Percentiles rank a stretch among this genome's conserved stretches.
phyloP scores from a whole-genome alignment of 2,329 filamentous ascomycete genomes.

The Calonectria leucothoes region DNA sequence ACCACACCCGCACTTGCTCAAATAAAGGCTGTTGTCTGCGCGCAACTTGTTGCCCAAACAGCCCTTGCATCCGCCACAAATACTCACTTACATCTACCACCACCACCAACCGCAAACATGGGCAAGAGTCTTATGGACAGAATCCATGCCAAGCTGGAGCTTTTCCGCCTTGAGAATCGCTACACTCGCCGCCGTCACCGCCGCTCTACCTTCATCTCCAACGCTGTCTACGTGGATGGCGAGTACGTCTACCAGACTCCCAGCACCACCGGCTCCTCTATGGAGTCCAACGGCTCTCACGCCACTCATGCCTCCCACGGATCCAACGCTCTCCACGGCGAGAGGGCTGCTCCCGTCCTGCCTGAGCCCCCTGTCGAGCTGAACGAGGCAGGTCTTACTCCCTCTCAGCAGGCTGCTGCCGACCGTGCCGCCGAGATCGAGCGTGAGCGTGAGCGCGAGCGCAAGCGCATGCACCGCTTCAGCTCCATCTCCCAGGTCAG shows the following conservation, averaged over 20 bases:
- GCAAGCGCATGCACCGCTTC: constrained; percentile 66
- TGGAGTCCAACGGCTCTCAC: constrained; percentile 49
- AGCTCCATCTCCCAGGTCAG: constrained; percentile 62
- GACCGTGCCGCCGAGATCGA: neutral
- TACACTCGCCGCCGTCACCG: constrained; percentile 91
- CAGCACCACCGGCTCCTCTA: constrained; percentile 67
- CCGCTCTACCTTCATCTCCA: constrained; percentile 88
- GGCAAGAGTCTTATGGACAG: constrained; percentile 66
- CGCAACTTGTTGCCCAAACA: constrained; percentile 22
- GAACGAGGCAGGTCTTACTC: constrained; percentile 33
- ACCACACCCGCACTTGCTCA: constrained; percentile 7
- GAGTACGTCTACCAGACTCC: constrained; percentile 88
- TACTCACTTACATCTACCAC: neutral
- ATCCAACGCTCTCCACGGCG: constrained; percentile 52
- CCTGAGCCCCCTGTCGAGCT: constrained; percentile 38
- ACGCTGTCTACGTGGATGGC: constrained; percentile 92
- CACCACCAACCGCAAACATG: constrained; percentile 49
- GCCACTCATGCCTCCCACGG: neutral
- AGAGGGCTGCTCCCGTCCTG: constrained; percentile 39
- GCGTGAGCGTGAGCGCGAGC: constrained; percentile 42
- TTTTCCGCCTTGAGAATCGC: constrained; percentile 94
- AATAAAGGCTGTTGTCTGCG: constrained; percentile 29
- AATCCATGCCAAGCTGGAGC: constrained; percentile 80
- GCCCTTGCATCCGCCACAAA: constrained; percentile 1
- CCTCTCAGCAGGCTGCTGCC: constrained; percentile 22